Conservation (phyloP, 2,329 filamentous ascomycete species). For the Leptosphaerulina australis region DNA sequence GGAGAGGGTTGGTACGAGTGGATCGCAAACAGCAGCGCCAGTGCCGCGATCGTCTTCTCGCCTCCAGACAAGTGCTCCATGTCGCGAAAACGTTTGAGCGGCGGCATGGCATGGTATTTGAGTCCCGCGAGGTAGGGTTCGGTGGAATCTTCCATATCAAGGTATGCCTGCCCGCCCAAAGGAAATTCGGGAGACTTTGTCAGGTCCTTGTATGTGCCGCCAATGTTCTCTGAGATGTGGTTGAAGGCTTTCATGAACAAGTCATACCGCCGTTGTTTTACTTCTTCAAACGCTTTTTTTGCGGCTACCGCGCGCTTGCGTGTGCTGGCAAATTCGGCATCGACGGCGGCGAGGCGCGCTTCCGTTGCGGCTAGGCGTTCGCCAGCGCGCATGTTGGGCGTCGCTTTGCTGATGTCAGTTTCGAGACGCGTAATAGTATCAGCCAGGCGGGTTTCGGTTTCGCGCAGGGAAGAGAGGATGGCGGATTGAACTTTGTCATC, state of each 20-base stretch:
- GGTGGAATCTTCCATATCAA: conserved; percentile 95
- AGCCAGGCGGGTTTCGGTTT: conserved; percentile 73
- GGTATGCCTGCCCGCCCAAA: conserved; percentile 84
- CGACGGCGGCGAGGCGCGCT: conserved; percentile 78
- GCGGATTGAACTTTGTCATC: conserved; percentile 48
- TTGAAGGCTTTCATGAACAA: conserved; percentile 94
- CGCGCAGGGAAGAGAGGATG: conserved; percentile 28
- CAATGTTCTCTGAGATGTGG: conserved; percentile 95
- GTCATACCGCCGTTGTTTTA: conserved; percentile 83
- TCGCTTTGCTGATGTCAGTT: conserved; percentile 86
- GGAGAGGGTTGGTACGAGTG: conserved; percentile 95
- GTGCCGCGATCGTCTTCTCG: conserved; percentile 97
- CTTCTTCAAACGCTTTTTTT: conserved; percentile 80
- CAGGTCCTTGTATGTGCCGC: conserved; percentile 91
- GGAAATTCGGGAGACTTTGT: conserved; percentile 91
- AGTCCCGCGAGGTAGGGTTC: conserved; percentile 95
- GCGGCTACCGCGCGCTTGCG: conserved; percentile 74
- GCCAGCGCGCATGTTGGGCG: conserved; percentile 94
- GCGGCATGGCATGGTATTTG: conserved; percentile 99
- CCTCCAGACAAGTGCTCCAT: conserved; percentile 98
- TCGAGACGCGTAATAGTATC: conserved; percentile 78
- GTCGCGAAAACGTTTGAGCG: conserved; percentile 95
- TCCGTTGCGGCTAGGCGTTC: conserved; percentile 89
- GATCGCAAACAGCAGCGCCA: conserved; percentile 95
- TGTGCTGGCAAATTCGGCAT: conserved; percentile 87